phyloP scores from a whole-genome alignment of 225 moss, liverwort and hornwort species.

The Lunularia cruciata region DNA sequence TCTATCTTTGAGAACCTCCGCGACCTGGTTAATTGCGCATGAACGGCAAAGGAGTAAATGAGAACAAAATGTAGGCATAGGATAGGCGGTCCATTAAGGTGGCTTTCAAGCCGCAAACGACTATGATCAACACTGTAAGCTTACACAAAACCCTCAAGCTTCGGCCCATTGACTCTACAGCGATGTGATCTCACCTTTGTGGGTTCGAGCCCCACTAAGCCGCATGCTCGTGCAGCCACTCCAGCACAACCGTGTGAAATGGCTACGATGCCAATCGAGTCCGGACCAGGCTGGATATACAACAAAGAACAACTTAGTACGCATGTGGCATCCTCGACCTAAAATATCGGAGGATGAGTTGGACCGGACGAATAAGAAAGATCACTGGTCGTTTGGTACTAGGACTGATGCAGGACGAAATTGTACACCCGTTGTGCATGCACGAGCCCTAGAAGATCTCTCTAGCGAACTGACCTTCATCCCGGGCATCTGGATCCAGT shows the following conservation, averaged over 20 bases:
- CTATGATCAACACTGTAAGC: neutral
- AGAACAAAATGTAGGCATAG: too few species aligned
- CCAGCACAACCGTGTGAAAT: constrained; percentile 98
- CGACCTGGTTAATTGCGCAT: constrained; percentile 52
- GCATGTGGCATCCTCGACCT: neutral
- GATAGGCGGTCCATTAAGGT: too few species aligned
- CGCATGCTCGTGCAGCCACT: constrained; percentile 99
- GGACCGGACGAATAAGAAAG: neutral
- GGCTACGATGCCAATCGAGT: constrained; percentile 99
- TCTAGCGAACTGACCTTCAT: constrained; percentile 76
- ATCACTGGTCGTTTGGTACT: too few species aligned
- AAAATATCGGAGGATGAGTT: neutral
- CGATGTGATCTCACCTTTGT: constrained; percentile 55
- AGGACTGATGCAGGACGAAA: too few species aligned
- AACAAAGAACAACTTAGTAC: too few species aligned
- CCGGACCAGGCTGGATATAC: constrained; percentile 97
- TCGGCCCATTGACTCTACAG: neutral
- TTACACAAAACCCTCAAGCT: neutral
- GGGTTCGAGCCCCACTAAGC: constrained; percentile 97
- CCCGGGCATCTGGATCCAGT: constrained; percentile 99
- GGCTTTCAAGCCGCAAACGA: too few species aligned
- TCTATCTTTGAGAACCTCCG: constrained; percentile 93
- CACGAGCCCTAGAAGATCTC: neutral
- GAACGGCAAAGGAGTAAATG: too few species aligned
- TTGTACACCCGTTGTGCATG: too few species aligned